Conservation (phyloP, 495 filamentous ascomycete genomes). For the Aspergillus affinis region DNA sequence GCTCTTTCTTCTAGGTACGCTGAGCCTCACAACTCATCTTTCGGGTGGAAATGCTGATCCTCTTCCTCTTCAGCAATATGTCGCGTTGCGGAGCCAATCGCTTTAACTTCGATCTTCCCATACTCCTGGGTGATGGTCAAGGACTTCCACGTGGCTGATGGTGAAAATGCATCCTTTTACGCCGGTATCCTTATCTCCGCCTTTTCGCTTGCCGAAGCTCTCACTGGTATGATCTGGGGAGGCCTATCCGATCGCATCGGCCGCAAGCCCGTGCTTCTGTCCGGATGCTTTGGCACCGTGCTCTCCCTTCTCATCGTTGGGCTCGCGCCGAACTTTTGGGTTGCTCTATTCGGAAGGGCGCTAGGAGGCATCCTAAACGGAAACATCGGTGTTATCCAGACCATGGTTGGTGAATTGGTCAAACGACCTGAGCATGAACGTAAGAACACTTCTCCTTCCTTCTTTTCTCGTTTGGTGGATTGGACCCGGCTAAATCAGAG, state of each 20-base stretch:
- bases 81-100: slow-evolving; percentile 85
- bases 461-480: neutral
- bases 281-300: slow-evolving; percentile 79
- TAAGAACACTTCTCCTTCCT: slow-evolving; percentile 41
- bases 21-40: slow-evolving; percentile 3
- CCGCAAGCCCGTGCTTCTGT: slow-evolving; percentile 77
- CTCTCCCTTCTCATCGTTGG: slow-evolving; percentile 78
- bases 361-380: slow-evolving; percentile 81
- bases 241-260: slow-evolving; percentile 76
- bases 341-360: slow-evolving; percentile 71
- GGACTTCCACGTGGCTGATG: slow-evolving; percentile 66
- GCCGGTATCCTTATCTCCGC: slow-evolving; percentile 83
- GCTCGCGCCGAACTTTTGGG: slow-evolving; percentile 76
- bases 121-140: slow-evolving; percentile 85
- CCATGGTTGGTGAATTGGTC: slow-evolving; percentile 86
- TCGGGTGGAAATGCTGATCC: neutral
- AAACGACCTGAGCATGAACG: slow-evolving; percentile 79
- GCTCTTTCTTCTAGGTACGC: slow-evolving; percentile 72
- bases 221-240: slow-evolving; percentile 86
- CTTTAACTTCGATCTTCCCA: slow-evolving; percentile 82
- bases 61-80: slow-evolving; percentile 56
- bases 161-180: slow-evolving; percentile 73
- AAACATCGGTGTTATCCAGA: slow-evolving; percentile 86
- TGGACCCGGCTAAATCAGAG: slow-evolving; percentile 8
- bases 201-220: slow-evolving; percentile 76